Conservation (phyloP, 2,329 filamentous ascomycete genomes). For the Chaetomiaceae sp. region DNA sequence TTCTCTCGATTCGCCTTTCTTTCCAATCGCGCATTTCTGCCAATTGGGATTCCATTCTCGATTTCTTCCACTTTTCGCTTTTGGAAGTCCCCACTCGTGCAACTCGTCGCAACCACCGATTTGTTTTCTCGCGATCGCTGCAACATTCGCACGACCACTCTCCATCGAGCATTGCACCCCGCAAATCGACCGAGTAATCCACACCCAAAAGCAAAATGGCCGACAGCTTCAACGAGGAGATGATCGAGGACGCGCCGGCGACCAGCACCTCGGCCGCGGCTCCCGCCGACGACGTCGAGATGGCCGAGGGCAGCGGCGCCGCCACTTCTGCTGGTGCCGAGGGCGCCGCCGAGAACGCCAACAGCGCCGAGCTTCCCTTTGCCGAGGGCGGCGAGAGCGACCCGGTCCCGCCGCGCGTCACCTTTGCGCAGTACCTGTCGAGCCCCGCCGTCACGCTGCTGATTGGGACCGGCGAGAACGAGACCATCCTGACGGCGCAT, state of each 20-base stretch:
- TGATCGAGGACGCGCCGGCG: conserved; percentile 28
- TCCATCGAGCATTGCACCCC: too few relatives aligned
- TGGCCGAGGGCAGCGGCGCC: conserved; percentile 29
- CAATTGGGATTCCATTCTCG: neutral
- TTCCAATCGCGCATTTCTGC: neutral
- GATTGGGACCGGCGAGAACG: conserved; percentile 56
- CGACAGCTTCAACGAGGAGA: conserved; percentile 28
- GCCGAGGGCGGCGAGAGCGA: conserved; percentile 34
- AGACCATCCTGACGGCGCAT: conserved; percentile 70
- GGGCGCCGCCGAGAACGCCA: conserved; percentile 28
- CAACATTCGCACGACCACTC: neutral
- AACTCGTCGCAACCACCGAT: neutral
- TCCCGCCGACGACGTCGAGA: conserved; percentile 25
- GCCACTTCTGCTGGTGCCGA: conserved; percentile 33
- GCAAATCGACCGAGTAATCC: neutral
- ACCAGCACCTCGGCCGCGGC: conserved; percentile 10
- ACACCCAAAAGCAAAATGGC: conserved; percentile 20
- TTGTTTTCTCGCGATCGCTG: neutral
- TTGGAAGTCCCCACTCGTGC: neutral
- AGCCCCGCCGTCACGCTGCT: conserved; percentile 66
- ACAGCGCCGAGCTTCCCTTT: conserved; percentile 37
- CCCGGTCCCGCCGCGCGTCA: conserved; percentile 34
- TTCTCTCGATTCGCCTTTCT: neutral
- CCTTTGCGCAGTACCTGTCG: conserved; percentile 57
- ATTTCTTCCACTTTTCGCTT: neutral